A percentile compares a stretch with the other conserved stretches of the same genome.
Evolutionary conservation across 1,284 basidiomycete species (phyloP).

Genomic region (Coriolopsis trogii): DNA sequence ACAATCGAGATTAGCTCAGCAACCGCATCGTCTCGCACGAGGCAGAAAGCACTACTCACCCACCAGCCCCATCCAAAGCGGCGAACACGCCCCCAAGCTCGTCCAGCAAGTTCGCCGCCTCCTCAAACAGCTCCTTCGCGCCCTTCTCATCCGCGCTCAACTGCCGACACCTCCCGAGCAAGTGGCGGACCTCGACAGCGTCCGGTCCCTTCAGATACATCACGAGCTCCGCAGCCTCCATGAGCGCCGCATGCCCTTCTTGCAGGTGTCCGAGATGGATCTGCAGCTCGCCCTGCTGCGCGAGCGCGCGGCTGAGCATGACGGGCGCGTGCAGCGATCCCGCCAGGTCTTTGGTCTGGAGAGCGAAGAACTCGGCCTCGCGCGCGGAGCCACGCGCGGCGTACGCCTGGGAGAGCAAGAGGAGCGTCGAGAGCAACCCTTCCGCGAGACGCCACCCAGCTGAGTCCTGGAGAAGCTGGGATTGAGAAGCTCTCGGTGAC

Average conservation of each 20-base stretch:
- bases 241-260: constrained; percentile 54
- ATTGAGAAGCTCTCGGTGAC: constrained; percentile 29
- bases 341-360: constrained; percentile 73
- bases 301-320: constrained; percentile 63
- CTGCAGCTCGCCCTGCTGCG: constrained; percentile 69
- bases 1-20: constrained; percentile 3
- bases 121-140: constrained; percentile 54
- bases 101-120: constrained; percentile 57
- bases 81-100: constrained; percentile 59
- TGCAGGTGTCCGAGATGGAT: constrained; percentile 62
- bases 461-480: constrained; percentile 43
- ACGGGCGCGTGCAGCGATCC: constrained; percentile 66
- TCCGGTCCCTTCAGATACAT: constrained; percentile 53
- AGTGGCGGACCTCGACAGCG: constrained; percentile 60
- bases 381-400: constrained; percentile 75
- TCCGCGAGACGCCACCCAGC: constrained; percentile 79
- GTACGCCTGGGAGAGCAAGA: constrained; percentile 66
- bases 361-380: constrained; percentile 82
- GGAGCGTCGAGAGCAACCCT: constrained; percentile 64
- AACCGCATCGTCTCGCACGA: not conserved
- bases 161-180: constrained; percentile 63
- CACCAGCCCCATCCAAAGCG: constrained; percentile 46
- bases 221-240: constrained; percentile 52
- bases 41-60: constrained; percentile 41
- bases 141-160: constrained; percentile 49